These are phyloP conservation scores for Zalerion maritima DNA, from an alignment of 495 filamentous ascomycete genomes.

Conservation along the genomic window DNA sequence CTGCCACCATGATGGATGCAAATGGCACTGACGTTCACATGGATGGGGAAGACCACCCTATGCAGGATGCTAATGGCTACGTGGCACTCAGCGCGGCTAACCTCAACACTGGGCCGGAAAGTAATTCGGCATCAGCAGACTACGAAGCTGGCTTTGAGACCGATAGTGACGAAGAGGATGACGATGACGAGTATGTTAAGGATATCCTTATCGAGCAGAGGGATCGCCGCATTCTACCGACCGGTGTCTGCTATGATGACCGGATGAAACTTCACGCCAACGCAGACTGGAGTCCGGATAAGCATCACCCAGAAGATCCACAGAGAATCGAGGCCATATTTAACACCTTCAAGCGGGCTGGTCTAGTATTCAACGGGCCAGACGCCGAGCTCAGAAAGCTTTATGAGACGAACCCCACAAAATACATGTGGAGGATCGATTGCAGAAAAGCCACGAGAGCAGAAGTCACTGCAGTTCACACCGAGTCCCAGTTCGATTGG, in stretches of 20 bases:
- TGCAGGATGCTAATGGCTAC: conserved; percentile 26
- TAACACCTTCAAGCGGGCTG: conserved; percentile 62
- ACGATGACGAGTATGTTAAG: conserved; percentile 4
- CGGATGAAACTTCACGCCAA: conserved; percentile 90
- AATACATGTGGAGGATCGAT: conserved; percentile 59
- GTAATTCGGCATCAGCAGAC: conserved; percentile 5
- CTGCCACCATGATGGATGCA: conserved; percentile 17
- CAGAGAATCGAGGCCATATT: conserved; percentile 81
- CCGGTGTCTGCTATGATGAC: conserved; percentile 76
- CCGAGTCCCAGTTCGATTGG: conserved; percentile 59
- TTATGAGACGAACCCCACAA: conserved; percentile 30
- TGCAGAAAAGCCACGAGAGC: conserved; percentile 58
- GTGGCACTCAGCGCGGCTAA: no score
- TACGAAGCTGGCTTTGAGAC: conserved; percentile 15
- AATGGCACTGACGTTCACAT: conserved; percentile 16
- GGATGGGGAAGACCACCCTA: conserved; percentile 23
- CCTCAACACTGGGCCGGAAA: conserved; percentile 9
- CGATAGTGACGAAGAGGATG: conserved; percentile 15
- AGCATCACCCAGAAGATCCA: conserved; percentile 89
- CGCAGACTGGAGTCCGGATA: conserved; percentile 45
- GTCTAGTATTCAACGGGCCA: conserved; percentile 46
- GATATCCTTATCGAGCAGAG: conserved; percentile 10
- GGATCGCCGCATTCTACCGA: conserved; percentile 34
- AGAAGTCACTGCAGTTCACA: conserved; percentile 70
- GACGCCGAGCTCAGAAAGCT: conserved; percentile 29